Evolutionary conservation across 139 green algal genomes (phyloP), one percentile per base, ranked within the genome.

Genomic region (Chlamydomonas asymmetrica): DNA sequence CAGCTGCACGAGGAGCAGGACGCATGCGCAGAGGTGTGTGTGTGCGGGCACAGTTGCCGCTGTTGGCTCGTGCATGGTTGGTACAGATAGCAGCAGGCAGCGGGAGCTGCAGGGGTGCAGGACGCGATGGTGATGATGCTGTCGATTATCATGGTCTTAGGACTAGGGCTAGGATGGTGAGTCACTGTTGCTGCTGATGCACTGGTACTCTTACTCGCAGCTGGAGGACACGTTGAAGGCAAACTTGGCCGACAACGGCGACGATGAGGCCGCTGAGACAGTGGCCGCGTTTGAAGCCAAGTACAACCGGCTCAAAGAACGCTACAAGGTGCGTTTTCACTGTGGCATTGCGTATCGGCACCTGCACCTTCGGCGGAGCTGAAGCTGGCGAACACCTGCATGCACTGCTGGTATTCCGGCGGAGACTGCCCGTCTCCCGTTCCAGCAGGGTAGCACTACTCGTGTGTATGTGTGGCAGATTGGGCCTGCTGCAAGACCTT

Each of bases 241-340:
- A 45, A 63, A 50, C 39, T 49, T 82, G 8, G 50, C 71, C 25
- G 54, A 57, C 25, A 29, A 57, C 13, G 67, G 67, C 16, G 67
- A 76, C 49, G 67, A 76, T 8, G 67, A 82, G 37, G 67, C 66
- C 0, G 43, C 49, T 6, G 76, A 84, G 25, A 70, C 78, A 29
- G 82, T 87, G 52, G 82, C 76, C 32, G 82, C 78, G 5, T 87
- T 80, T 23, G 78, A 84, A 62, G 69, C 70, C 54, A 88, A 88
- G 80, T 86, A 88, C 76, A 79, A 66, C 34, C 78, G 81, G 10
- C 77, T 88, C 16, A 88, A 86, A 70, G 79, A 75, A 25, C 73
- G 73, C 13, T 88, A 85, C 69, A 80, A 80, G 74, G 71, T 77
- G 45, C 45, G 29, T n/a, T n/a, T n/a, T n/a, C n/a, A n/a, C n/a